phyloP scores from a whole-genome alignment of 164 flowering plant species.

The Piper betle region DNA sequence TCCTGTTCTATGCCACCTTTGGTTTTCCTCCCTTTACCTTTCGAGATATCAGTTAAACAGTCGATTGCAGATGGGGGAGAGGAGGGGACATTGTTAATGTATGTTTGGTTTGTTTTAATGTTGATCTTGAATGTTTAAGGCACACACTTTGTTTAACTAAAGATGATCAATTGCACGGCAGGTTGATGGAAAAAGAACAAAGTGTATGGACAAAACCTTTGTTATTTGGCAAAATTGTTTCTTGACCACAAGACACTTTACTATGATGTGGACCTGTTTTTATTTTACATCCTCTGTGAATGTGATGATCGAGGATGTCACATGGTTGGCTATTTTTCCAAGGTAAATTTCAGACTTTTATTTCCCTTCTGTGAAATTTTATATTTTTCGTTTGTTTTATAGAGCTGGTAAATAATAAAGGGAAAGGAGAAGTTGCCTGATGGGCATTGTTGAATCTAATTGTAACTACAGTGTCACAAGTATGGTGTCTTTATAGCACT shows the following conservation, averaged over 20 bases:
- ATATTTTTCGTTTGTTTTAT: neutral
- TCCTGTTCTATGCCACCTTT: too few species aligned
- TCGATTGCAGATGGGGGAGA: too few species aligned
- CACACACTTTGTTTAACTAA: neutral
- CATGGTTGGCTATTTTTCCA: conserved; percentile 99
- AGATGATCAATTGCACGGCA: conserved; percentile 19
- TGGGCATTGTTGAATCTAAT: too few species aligned
- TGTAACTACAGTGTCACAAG: too few species aligned
- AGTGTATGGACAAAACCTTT: conserved; percentile 93
- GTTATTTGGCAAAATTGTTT: conserved; percentile 89
- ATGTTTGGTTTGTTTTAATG: neutral
- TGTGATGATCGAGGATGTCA: conserved; percentile 99
- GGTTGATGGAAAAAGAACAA: conserved; percentile 99
- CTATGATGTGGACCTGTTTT: conserved; percentile 92
- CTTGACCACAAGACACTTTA: conserved; percentile 99
- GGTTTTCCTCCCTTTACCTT: too few species aligned
- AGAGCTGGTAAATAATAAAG: neutral
- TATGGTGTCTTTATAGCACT: neutral
- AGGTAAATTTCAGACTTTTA: conserved; percentile 33
- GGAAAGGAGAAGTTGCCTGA: neutral
- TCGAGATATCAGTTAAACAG: too few species aligned
- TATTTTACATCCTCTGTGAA: conserved; percentile 88
- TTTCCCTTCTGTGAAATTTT: neutral
- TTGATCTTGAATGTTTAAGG: neutral
- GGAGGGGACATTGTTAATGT: neutral